Evolutionary conservation across 441 rosid genomes (phyloP), one percentile per base, ranked within the genome.

Genomic region (Populus tomentosa): DNA sequence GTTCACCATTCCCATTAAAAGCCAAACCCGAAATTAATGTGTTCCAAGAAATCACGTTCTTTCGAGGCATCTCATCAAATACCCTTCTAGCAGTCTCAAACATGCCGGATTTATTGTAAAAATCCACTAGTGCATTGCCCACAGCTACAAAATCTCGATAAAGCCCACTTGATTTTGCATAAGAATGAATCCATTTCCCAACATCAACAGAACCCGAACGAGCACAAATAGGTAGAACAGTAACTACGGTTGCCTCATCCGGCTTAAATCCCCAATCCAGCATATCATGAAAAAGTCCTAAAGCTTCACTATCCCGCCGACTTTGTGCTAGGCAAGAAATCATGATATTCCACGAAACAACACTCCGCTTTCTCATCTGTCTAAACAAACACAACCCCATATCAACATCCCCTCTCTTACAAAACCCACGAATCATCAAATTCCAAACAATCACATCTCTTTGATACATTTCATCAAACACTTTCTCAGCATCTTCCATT

Each of bases 101-200:
- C 77, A 84, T 85, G 30, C 97, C 98, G 40, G 85, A 85, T 79
- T 92, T 94, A 78, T 91, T 84, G 76, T 91, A 86, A 69, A 91
- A 92, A 82, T 89, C 91, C 2, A 92, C 83, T 71, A 91, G 78
- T n/a, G 92, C 90, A 78, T 94, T 94, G 64, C 92, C 92, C 61
- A 88, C 94, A 0, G 90, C 75, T 6, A 88, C 77, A 69, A 79
- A 81, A 23, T 85, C 82, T 42, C 50, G 83, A 16, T 68, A 66
- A 74, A 91, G 80, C 46, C 85, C 84, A 26, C 79, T 88, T 0
- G 95, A 88, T 56, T 88, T 88, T 13, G 90, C 92, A 26, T 86
- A 83, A 2, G 85, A 85, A n/a, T 85, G 86, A 80, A 94, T 83
- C 93, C 83, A 82, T 71, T 78, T 77, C 24, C 94, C 95, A 0